Base-by-base conservation (phyloP, 2,329 filamentous ascomycete species). In the Drechslerella coelobrocha region DNA sequence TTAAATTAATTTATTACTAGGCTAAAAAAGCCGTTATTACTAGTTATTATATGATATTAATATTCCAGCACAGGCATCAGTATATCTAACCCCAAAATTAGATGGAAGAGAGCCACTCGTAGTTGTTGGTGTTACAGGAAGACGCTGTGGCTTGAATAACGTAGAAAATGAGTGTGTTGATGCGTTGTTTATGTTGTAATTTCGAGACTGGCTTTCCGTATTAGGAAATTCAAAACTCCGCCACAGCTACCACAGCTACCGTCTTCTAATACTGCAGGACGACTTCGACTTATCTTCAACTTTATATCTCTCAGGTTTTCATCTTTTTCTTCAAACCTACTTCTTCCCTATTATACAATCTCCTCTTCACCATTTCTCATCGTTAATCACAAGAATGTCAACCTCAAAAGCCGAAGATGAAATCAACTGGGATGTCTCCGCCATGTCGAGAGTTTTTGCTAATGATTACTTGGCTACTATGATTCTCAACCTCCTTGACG, bases 391-490 rank as follows among this genome's bases (percentile, higher is more conserved):
- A 34, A 34, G 12, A 34, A 34, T 34, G 29, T n/a, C 34, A 14
- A 10, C 34, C 34, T 5, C 5, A 14, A 14, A 39, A 14, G 12
- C 5, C 34, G 34, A 39, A 39, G 34, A 10, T 14, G 12, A 10
- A 14, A 39, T 39, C 12, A 14, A 39, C 12, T 39, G 34, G 34
- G 23, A 56, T n/a, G 1, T 31, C 2, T 34, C 56, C 24, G 19
- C 29, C 17, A 51, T 61, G 24, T 50, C 55, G 9, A 39, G 24
- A 9, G 52, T 62, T 23, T 53, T 69, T n/a, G 12, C 39, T 24
- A 71, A 63, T 21, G 52, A 59, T 2, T 53, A 62, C 24, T 45
- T 71, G 2, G 24, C 45, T n/a, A 41, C 52, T 5, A 54, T 54
- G 19, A 37, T 71, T 12, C 23, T 71, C 10, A 21, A 21, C 8